phyloP scores from a whole-genome alignment of 352 stramenopile species.

The Phytophthora litchii region DNA sequence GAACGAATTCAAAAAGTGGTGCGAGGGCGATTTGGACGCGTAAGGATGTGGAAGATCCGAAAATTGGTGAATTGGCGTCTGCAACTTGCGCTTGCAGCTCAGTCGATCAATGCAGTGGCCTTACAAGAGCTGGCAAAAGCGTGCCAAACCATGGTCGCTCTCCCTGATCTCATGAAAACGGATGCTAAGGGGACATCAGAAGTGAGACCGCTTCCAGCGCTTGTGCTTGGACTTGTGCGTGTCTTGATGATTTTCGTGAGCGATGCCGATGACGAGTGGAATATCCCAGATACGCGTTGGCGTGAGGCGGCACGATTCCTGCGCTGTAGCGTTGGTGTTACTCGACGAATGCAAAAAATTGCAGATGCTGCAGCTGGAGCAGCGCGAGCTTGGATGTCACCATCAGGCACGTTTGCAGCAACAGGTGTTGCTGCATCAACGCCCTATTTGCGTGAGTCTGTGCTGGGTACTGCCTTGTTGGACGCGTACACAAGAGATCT shows the following conservation, averaged over 20 bases:
- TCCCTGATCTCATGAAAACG: constrained; percentile 33
- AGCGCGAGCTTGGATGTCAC: constrained; percentile 19
- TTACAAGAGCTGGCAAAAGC: constrained; percentile 66
- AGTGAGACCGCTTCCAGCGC: constrained; percentile 38
- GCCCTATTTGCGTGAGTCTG: constrained; percentile 43
- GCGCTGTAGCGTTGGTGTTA: constrained; percentile 44
- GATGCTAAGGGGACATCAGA: constrained; percentile 5
- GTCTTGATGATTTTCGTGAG: constrained; percentile 73
- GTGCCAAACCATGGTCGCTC: constrained; percentile 56
- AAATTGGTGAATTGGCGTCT: constrained; percentile 42
- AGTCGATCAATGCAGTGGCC: constrained; percentile 16
- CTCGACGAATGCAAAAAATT: constrained; percentile 63
- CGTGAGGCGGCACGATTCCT: constrained; percentile 66
- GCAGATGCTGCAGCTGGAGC: constrained; percentile 42
- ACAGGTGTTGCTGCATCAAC: constrained; percentile 29
- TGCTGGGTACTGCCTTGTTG: constrained; percentile 47
- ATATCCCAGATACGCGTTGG: constrained; percentile 68
- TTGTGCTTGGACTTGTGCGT: constrained; percentile 75
- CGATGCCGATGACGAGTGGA: constrained; percentile 53
- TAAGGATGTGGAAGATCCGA: constrained; percentile 64
- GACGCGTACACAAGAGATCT: constrained; percentile 52
- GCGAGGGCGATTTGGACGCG: constrained; percentile 61
- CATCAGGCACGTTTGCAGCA: constrained; percentile 15
- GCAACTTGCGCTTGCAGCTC: constrained; percentile 30
- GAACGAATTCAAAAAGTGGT: constrained; percentile 55